Conservation (phyloP, 2,329 filamentous ascomycete genomes). For the Xylaria sp. region DNA sequence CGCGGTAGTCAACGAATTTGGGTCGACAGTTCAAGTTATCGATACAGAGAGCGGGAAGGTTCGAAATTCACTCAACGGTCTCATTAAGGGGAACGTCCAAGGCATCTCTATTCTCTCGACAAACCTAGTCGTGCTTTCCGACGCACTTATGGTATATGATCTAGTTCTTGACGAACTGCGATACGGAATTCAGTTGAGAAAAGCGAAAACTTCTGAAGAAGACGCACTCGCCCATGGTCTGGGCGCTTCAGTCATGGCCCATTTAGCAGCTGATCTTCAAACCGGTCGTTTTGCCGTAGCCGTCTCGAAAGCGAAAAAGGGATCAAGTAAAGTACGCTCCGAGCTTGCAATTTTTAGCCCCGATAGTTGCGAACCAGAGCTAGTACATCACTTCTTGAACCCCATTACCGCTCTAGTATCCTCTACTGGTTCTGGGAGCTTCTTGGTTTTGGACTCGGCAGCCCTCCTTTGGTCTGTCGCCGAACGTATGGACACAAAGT, state of each 20-base stretch:
- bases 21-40: constrained; percentile 78
- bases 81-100: constrained; percentile 73
- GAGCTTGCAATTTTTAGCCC: constrained; percentile 75
- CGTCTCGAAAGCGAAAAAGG: constrained; percentile 52
- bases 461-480: constrained; percentile 75
- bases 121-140: constrained; percentile 79
- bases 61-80: constrained; percentile 72
- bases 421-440: constrained; percentile 73
- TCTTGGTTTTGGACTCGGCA: constrained; percentile 78
- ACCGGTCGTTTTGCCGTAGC: constrained; percentile 75
- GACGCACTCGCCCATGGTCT: constrained; percentile 45
- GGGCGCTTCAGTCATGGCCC: constrained; percentile 61
- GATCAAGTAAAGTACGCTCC: constrained; percentile 58
- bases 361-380: constrained; percentile 67
- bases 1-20: constrained; percentile 64
- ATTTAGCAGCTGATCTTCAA: constrained; percentile 76
- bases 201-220: constrained; percentile 47
- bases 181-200: constrained; percentile 69
- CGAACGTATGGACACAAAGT: constrained; percentile 67
- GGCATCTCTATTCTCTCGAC: constrained; percentile 78
- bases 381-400: constrained; percentile 66
- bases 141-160: constrained; percentile 82
- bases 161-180: constrained; percentile 80
- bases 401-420: constrained; percentile 75
- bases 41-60: constrained; percentile 76